A percentile compares a stretch with the other conserved stretches of the same genome.
phyloP scores from a whole-genome alignment of 202 grass and related monocot genomes.

The Schoenoplectus tabernaemontani region DNA sequence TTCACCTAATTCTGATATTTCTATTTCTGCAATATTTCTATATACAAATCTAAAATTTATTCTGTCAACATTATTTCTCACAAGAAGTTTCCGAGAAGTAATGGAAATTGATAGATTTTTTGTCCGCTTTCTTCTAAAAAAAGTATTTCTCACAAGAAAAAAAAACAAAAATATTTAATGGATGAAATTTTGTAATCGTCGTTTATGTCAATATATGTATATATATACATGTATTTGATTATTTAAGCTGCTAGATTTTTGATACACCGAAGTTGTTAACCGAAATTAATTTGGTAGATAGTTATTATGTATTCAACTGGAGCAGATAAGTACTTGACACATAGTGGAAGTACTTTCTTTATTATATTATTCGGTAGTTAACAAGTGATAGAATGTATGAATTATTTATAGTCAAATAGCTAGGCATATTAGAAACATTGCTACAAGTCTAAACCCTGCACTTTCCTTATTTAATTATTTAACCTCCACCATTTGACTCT shows the following conservation, averaged over 20 bases:
- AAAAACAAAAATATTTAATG: not conserved
- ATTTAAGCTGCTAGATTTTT: not conserved
- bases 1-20: slow-evolving; percentile 2
- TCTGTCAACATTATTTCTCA: no score
- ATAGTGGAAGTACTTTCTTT: not conserved
- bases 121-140: no score
- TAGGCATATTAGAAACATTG: not conserved
- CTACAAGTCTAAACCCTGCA: not conserved
- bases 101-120: no score
- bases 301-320: not conserved
- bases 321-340: not conserved
- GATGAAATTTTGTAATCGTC: not conserved
- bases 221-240: not conserved
- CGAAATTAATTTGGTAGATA: not conserved
- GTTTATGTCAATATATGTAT: not conserved
- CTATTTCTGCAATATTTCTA: not conserved
- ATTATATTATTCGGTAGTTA: not conserved
- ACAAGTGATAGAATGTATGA: not conserved
- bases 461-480: not conserved
- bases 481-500: not conserved
- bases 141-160: not conserved
- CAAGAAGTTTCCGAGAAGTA: no score
- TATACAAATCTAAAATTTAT: no score
- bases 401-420: not conserved
- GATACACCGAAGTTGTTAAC: not conserved